Percentiles rank a stretch among this genome's conserved stretches.
Evolutionary conservation across 371 early-diverging fungal species (phyloP).

Genomic region (Mortierella sp.): DNA sequence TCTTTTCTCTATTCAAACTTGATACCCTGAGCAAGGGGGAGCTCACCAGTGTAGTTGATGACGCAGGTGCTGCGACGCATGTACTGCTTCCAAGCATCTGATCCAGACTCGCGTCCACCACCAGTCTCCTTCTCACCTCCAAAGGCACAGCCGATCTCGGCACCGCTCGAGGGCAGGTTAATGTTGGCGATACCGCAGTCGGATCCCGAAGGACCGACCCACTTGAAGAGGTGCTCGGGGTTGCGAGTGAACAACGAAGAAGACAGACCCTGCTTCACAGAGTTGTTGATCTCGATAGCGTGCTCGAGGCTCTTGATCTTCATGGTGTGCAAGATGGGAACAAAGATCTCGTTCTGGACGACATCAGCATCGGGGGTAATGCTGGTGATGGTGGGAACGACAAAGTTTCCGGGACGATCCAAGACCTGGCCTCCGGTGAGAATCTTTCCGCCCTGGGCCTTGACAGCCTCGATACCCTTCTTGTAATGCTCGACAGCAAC

Average conservation of each 20-base stretch:
- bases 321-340: conserved; percentile 93
- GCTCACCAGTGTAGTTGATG: conserved; percentile 89
- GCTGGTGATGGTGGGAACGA: conserved; percentile 93
- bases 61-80: conserved; percentile 64
- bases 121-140: conserved; percentile 99
- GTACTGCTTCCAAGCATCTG: conserved; percentile 94
- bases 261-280: conserved; percentile 92
- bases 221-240: conserved; percentile 89
- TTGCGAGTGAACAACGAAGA: conserved; percentile 89
- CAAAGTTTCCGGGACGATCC: conserved; percentile 86
- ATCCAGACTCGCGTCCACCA: conserved; percentile 95
- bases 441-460: conserved; percentile 89
- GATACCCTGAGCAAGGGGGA: conserved; percentile 98
- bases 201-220: conserved; percentile 94
- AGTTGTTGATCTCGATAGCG: conserved; percentile 91
- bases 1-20: conserved; percentile 84
- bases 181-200: conserved; percentile 98
- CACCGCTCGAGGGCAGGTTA: conserved; percentile 97
- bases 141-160: conserved; percentile 98
- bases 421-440: conserved; percentile 87
- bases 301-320: conserved; percentile 86
- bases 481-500: conserved; percentile 83
- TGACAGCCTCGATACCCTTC: conserved; percentile 80
- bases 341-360: conserved; percentile 95
- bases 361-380: conserved; percentile 81